phyloP scores from a whole-genome alignment of 129 eudicot species.

The Lactuca saligna region DNA sequence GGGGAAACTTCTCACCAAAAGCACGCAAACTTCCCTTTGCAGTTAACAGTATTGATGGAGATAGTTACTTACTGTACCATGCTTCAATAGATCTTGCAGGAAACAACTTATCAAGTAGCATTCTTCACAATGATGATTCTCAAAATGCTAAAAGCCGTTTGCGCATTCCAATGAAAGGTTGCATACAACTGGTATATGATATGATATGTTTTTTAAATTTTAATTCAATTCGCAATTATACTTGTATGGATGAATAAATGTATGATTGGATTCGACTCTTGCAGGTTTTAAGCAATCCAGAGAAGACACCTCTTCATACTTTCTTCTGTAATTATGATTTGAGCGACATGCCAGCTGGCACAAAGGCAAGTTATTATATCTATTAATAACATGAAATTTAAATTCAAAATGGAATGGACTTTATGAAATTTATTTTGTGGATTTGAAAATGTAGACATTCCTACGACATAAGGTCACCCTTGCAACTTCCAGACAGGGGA shows the following conservation, averaged over 20 bases:
- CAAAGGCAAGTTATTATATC: constrained; percentile 47
- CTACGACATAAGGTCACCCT: constrained; percentile 74
- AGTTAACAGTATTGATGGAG: constrained; percentile 84
- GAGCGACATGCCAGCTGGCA: constrained; percentile 91
- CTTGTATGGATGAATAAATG: no score
- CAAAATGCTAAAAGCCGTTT: constrained; percentile 48
- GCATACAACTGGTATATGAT: constrained; percentile 72
- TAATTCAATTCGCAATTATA: not conserved
- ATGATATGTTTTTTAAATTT: constrained; percentile 1
- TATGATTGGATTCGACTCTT: constrained; percentile 12
- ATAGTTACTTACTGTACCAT: constrained; percentile 70
- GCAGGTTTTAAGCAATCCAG: constrained; percentile 94
- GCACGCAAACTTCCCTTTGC: constrained; percentile 87
- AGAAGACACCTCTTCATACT: constrained; percentile 89
- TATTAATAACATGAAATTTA: no score
- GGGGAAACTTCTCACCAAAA: constrained; percentile 79
- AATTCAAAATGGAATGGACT: constrained; percentile 11
- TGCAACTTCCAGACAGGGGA: constrained; percentile 35
- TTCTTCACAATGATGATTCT: constrained; percentile 32
- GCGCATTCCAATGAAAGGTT: constrained; percentile 88
- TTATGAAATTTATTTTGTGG: not conserved
- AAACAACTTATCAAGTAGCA: constrained; percentile 33
- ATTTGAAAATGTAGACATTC: constrained; percentile 56
- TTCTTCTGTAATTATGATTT: constrained; percentile 84
- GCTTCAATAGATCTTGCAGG: constrained; percentile 73